Evolutionary conservation across 176 grass and related monocot species (phyloP).

Genomic region (Lolium multiflorum): DNA sequence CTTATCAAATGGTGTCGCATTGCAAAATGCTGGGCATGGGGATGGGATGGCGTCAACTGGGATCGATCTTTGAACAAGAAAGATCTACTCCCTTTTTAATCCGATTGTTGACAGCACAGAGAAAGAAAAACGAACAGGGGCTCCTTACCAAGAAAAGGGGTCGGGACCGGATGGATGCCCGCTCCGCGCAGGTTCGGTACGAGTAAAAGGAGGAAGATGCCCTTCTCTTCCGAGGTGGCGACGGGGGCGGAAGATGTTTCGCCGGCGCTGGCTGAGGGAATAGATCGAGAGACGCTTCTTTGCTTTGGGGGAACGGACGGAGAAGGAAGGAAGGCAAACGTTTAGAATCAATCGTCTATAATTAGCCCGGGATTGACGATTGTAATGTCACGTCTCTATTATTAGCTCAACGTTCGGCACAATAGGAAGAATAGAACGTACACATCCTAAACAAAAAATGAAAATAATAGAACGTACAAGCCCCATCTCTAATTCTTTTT

Average conservation of each 20-base stretch:
- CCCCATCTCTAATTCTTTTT: too few species aligned
- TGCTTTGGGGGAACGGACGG: neutral
- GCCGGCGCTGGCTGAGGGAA: neutral
- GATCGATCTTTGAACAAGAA: neutral
- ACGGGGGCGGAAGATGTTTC: slow-evolving; percentile 3
- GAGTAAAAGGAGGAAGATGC: neutral
- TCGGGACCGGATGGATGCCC: neutral
- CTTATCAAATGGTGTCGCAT: neutral
- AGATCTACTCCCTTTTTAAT: neutral
- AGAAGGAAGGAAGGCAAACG: neutral
- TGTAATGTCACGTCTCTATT: slow-evolving; percentile 6
- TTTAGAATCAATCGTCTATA: neutral
- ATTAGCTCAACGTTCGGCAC: neutral
- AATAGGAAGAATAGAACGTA: too few species aligned
- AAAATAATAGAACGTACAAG: too few species aligned
- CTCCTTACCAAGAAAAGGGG: neutral
- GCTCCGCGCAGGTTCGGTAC: neutral
- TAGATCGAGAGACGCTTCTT: slow-evolving; percentile 1
- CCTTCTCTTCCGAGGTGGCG: neutral
- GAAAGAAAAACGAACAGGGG: neutral
- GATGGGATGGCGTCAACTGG: neutral
- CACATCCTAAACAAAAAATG: too few species aligned
- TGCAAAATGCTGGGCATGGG: neutral
- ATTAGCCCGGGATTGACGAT: slow-evolving; percentile 9
- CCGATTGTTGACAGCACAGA: neutral